Evolutionary conservation across 148 eudicot species (phyloP).

Genomic region (Linanthus parryae): DNA sequence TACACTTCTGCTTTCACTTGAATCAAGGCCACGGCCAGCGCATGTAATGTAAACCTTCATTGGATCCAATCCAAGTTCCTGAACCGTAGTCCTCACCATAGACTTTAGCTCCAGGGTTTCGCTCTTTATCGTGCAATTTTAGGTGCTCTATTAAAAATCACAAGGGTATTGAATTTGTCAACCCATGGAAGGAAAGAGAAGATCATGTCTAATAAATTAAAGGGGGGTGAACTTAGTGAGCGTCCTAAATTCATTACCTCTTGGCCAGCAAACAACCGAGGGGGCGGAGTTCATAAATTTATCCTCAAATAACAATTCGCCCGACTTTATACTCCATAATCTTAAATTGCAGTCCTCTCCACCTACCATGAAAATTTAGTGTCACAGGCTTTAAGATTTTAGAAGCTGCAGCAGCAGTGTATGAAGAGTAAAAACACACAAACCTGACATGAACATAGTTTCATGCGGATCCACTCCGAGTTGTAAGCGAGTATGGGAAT

Average conservation of each 20-base stretch:
- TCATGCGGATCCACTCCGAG: constrained; percentile 74
- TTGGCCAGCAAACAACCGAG: constrained; percentile 57
- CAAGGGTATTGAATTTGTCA: background rate
- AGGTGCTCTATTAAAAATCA: constrained; percentile 17
- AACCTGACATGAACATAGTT: constrained; percentile 68
- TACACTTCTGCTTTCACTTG: no score
- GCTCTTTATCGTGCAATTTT: constrained; percentile 1
- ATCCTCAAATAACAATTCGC: constrained; percentile 64
- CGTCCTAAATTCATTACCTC: constrained; percentile 24
- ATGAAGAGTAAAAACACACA: background rate
- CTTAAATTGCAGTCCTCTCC: constrained; percentile 84
- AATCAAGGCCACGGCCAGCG: constrained; percentile 40
- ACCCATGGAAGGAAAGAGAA: constrained; percentile 6
- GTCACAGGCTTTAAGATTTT: background rate
- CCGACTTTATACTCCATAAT: constrained; percentile 76
- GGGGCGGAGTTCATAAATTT: constrained; percentile 49
- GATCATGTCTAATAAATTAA: background rate
- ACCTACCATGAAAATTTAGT: constrained; percentile 26
- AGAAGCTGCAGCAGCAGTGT: background rate
- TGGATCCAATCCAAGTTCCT: constrained; percentile 82
- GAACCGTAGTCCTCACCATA: constrained; percentile 14
- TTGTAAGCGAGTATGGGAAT: constrained; percentile 66
- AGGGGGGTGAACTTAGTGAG: background rate
- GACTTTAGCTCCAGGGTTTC: constrained; percentile 3
- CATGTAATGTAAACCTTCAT: constrained; percentile 59